phyloP scores from a whole-genome alignment of 208 protist species.

The Wallacemonas collosoma region DNA sequence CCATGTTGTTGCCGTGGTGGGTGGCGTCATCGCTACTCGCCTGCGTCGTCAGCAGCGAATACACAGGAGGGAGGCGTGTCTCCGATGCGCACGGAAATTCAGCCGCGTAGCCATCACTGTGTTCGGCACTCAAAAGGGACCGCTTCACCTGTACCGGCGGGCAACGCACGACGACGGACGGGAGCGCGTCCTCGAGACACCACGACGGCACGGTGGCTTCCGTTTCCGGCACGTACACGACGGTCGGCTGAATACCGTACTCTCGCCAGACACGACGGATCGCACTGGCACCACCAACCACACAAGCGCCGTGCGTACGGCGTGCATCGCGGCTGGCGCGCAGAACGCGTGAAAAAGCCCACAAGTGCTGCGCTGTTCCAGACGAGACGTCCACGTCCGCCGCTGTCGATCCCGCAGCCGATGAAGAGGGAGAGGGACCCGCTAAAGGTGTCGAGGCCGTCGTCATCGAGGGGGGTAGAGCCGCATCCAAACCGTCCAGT shows the following conservation, averaged over 20 bases:
- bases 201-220: conserved; percentile 54
- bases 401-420: not conserved
- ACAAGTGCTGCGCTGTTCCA: conserved; percentile 59
- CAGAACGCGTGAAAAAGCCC: conserved; percentile 57
- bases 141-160: conserved; percentile 65
- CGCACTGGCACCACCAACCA: conserved; percentile 71
- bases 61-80: conserved; percentile 6
- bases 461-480: conserved; percentile 20
- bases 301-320: conserved; percentile 53
- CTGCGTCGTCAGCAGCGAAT: conserved; percentile 2
- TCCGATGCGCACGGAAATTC: conserved; percentile 56
- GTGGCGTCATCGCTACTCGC: not conserved
- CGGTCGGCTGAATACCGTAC: conserved; percentile 67
- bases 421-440: not conserved
- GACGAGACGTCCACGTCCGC: not conserved
- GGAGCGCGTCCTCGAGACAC: conserved; percentile 65
- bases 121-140: conserved; percentile 76
- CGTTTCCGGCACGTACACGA: conserved; percentile 79
- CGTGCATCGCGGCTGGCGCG: conserved; percentile 54
- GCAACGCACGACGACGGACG: conserved; percentile 71
- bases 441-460: not conserved
- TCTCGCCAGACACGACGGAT: conserved; percentile 75
- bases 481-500: conserved; percentile 50
- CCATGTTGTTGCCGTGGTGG: not conserved
- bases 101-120: conserved; percentile 79